Evolutionary conservation across 129 eudicot genomes (phyloP).

Genomic region (Lactuca saligna): DNA sequence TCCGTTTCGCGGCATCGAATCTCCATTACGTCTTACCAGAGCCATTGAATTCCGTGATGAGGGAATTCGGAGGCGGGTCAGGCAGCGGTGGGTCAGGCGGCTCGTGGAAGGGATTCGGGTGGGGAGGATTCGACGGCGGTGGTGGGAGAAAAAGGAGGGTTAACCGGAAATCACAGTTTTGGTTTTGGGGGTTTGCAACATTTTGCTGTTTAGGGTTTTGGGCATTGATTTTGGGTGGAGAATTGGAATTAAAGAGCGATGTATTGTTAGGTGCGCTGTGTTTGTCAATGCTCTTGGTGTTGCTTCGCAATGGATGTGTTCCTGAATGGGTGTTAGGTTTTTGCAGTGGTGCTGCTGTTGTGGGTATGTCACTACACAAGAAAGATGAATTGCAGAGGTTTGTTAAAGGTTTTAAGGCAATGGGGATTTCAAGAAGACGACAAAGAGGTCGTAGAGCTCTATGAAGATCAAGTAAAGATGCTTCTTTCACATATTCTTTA

Average conservation of each 20-base stretch:
- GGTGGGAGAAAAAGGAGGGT: slow-evolving; percentile 29
- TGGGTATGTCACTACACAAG: slow-evolving; percentile 16
- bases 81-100: slow-evolving; percentile 24
- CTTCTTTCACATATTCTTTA: slow-evolving; percentile 5
- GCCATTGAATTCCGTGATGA: slow-evolving; percentile 25
- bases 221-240: slow-evolving; percentile 7
- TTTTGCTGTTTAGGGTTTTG: slow-evolving; percentile 33
- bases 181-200: slow-evolving; percentile 16
- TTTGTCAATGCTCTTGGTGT: slow-evolving; percentile 26
- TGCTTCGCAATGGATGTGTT: slow-evolving; percentile 22
- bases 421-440: slow-evolving; percentile 23
- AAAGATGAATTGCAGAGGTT: slow-evolving; percentile 28
- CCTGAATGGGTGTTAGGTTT: slow-evolving; percentile 43
- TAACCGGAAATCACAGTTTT: slow-evolving; percentile 20
- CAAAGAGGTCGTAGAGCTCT: slow-evolving; percentile 22
- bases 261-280: slow-evolving; percentile 28
- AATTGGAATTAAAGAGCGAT: slow-evolving; percentile 27
- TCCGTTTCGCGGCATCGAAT: slow-evolving; percentile 33
- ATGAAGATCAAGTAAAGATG: slow-evolving; percentile 11
- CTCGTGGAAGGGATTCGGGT: slow-evolving; percentile 31
- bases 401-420: slow-evolving; percentile 17
- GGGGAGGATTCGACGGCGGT: slow-evolving; percentile 36
- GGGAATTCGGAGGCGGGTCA: slow-evolving; percentile 20
- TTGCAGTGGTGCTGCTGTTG: slow-evolving; percentile 37
- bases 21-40: slow-evolving; percentile 31